Conservation (phyloP, 805 yeast species). For the Pachysolen tannophilus region DNA sequence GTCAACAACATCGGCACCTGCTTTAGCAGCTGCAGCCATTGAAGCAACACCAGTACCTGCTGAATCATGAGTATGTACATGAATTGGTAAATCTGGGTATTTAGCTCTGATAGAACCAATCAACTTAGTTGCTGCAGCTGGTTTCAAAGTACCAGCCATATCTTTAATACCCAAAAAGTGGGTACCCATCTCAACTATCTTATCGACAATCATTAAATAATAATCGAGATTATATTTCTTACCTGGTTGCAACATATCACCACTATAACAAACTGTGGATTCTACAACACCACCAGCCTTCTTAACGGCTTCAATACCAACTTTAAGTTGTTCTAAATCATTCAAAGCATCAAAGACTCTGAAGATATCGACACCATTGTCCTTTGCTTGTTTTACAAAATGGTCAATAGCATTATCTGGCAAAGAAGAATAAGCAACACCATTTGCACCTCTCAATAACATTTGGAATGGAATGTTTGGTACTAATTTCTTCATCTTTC, state of each 20-base stretch:
- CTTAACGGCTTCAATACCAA: constrained; percentile 96
- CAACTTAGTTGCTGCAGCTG: constrained; percentile 80
- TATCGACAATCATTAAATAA: constrained; percentile 73
- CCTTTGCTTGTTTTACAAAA: constrained; percentile 90
- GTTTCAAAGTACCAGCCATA: constrained; percentile 99
- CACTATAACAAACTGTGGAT: constrained; percentile 97
- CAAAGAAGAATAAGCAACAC: constrained; percentile 95
- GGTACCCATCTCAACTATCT: constrained; percentile 89
- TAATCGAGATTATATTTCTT: constrained; percentile 94
- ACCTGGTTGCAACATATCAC: constrained; percentile 94
- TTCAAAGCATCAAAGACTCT: constrained; percentile 97
- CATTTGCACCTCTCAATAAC: constrained; percentile 98
- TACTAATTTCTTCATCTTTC: constrained; percentile 78
- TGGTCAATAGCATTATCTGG: constrained; percentile 99
- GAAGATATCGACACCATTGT: constrained; percentile 93
- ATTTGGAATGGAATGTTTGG: constrained; percentile 99
- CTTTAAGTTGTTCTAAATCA: constrained; percentile 93
- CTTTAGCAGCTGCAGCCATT: constrained; percentile 87
- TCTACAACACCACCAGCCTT: constrained; percentile 99
- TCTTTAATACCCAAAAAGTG: constrained; percentile 97
- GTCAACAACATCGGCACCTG: constrained; percentile 98
- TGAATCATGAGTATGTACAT: constrained; percentile 98
- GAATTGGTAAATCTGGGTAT: constrained; percentile 93
- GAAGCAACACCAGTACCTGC: constrained; percentile 99
- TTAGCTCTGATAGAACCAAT: constrained; percentile 74